Evolutionary conservation across 129 eudicot species (phyloP).

Genomic region (Flaveria sonorensis): DNA sequence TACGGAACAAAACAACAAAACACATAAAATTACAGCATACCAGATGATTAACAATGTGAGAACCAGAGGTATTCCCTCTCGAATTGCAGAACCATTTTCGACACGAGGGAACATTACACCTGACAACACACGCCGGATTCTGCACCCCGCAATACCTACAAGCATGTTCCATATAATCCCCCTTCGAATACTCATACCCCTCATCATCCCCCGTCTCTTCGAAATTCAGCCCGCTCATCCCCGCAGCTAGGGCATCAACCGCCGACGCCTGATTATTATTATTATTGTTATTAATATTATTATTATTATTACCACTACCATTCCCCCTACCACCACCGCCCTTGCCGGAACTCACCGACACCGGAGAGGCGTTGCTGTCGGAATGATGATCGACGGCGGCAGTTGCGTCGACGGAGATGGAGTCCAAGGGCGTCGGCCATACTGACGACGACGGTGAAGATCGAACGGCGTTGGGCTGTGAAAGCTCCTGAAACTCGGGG

Average conservation of each 20-base stretch:
- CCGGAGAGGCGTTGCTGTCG: slow-evolving; percentile 52
- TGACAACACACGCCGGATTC: slow-evolving; percentile 94
- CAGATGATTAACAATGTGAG: slow-evolving; percentile 90
- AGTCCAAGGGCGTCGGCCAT: slow-evolving; percentile 76
- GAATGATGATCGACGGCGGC: slow-evolving; percentile 55
- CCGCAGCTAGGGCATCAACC: slow-evolving; percentile 91
- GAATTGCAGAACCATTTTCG: slow-evolving; percentile 96
- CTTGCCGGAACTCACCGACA: slow-evolving; percentile 36
- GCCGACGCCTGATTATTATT: slow-evolving; percentile 46
- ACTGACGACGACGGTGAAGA: slow-evolving; percentile 43
- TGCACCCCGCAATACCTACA: slow-evolving; percentile 90
- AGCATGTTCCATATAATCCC: slow-evolving; percentile 80
- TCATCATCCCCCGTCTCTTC: slow-evolving; percentile 94
- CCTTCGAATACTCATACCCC: slow-evolving; percentile 72
- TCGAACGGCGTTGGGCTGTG: slow-evolving; percentile 64
- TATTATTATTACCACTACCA: not conserved
- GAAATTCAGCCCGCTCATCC: slow-evolving; percentile 91
- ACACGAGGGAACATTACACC: slow-evolving; percentile 93
- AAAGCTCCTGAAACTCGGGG: slow-evolving; percentile 73
- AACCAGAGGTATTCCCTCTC: slow-evolving; percentile 91
- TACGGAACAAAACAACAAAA: not conserved
- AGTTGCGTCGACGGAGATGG: slow-evolving; percentile 43
- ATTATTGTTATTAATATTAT: slow-evolving; percentile 27
- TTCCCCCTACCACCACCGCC: slow-evolving; percentile 40
- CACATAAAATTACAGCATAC: slow-evolving; percentile 36